A percentile compares a stretch with the other conserved stretches of the same genome.
These are phyloP conservation scores for Neopestalotiopsis clavispora DNA, from an alignment of 2,329 filamentous ascomycete species.

Conservation along the genomic window DNA sequence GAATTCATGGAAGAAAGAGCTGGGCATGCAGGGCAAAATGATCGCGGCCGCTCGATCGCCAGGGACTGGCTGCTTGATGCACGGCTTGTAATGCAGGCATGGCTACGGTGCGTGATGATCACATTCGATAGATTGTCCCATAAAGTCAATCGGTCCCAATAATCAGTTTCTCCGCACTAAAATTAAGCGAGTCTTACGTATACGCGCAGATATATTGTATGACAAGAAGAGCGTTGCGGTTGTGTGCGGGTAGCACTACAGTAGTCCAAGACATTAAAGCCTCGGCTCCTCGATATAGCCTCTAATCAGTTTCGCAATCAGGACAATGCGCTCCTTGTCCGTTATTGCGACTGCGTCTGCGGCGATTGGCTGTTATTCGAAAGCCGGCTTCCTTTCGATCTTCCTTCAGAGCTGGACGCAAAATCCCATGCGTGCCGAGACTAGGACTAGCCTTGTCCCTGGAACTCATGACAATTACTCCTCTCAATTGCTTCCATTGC, in stretches of 20 bases:
- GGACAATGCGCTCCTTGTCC: neutral
- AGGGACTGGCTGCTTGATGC: neutral
- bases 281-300: neutral
- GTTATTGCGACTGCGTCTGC: neutral
- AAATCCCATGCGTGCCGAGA: neutral
- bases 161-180: neutral
- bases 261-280: neutral
- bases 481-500: neutral
- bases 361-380: neutral
- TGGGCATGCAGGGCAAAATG: neutral
- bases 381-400: neutral
- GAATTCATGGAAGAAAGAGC: neutral
- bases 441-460: neutral
- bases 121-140: neutral
- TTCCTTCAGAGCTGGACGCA: neutral
- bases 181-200: neutral
- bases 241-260: neutral
- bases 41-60: neutral
- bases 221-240: too few relatives aligned
- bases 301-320: neutral
- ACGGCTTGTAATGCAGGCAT: neutral
- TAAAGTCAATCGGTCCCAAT: neutral
- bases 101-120: too few relatives aligned
- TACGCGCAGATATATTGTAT: neutral
- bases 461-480: neutral